A percentile compares a stretch with the other conserved stretches of the same genome.
These are phyloP conservation scores for Claviceps paspali DNA, from an alignment of 2,329 filamentous ascomycete genomes.

Conservation along the genomic window DNA sequence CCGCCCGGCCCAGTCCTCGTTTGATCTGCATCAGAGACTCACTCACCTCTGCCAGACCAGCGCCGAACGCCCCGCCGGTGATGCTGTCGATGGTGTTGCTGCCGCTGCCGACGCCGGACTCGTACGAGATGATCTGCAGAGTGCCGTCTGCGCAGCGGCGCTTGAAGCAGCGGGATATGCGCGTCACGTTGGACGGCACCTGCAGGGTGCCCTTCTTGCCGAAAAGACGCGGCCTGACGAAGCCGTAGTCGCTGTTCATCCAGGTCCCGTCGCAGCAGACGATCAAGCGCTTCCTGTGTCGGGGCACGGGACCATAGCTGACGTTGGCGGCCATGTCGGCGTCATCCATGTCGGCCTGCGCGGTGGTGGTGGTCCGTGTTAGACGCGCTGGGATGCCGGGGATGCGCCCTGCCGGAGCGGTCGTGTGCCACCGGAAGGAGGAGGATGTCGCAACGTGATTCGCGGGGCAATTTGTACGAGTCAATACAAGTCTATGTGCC, in stretches of 20 bases:
- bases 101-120: constrained; percentile 43
- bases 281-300: constrained; percentile 29
- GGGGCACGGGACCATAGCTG: too few species aligned
- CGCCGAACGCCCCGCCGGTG: constrained; percentile 38
- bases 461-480: too few species aligned
- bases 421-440: too few species aligned
- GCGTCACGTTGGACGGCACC: constrained; percentile 44
- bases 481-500: too few species aligned
- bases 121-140: constrained; percentile 45
- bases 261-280: constrained; percentile 39
- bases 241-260: constrained; percentile 37
- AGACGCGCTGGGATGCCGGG: too few species aligned
- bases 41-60: constrained; percentile 35
- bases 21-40: neutral
- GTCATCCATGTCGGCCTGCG: too few species aligned
- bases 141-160: constrained; percentile 33
- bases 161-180: constrained; percentile 41
- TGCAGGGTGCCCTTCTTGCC: constrained; percentile 27
- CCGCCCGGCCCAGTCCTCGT: too few species aligned
- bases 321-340: too few species aligned
- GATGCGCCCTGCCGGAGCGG: too few species aligned
- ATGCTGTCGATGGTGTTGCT: constrained; percentile 32
- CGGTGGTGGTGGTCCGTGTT: too few species aligned
- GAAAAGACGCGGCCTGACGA: constrained; percentile 22
- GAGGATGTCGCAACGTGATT: too few species aligned